Conservation (phyloP, 805 yeast genomes). For the Cyberlindnera xylosilytica region DNA sequence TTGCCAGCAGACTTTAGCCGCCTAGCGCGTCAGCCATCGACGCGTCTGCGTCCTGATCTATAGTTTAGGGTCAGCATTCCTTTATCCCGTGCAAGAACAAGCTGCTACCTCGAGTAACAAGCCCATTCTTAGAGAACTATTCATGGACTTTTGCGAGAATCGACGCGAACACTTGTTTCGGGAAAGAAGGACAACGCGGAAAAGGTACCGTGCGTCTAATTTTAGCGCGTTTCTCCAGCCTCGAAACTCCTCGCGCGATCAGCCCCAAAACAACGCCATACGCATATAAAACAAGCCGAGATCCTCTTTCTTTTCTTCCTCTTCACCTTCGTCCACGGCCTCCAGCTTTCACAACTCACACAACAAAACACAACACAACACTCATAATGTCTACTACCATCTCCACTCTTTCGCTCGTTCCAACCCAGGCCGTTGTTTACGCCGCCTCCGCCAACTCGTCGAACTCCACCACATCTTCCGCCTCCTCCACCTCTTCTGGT, state of each 20-base stretch:
- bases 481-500: constrained; percentile 25
- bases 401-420: constrained; percentile 26
- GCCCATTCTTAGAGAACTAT: no score
- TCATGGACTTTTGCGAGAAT: no score
- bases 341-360: no score
- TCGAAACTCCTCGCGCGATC: background rate
- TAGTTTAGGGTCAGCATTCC: no score
- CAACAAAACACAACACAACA: no score
- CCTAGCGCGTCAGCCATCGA: no score
- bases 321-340: background rate
- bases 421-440: constrained; percentile 26
- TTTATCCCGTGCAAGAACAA: no score
- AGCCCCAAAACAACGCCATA: background rate
- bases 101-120: no score
- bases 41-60: no score
- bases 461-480: constrained; percentile 25
- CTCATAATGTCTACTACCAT: constrained; percentile 3
- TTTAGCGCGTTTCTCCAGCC: background rate
- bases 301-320: background rate
- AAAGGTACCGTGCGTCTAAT: constrained; percentile 1
- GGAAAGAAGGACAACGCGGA: no score
- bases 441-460: constrained; percentile 16
- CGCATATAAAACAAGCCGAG: background rate
- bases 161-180: no score
- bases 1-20: no score